Evolutionary conservation across 108 stramenopile genomes (phyloP).

Genomic region (Skeletonema marinoi): DNA sequence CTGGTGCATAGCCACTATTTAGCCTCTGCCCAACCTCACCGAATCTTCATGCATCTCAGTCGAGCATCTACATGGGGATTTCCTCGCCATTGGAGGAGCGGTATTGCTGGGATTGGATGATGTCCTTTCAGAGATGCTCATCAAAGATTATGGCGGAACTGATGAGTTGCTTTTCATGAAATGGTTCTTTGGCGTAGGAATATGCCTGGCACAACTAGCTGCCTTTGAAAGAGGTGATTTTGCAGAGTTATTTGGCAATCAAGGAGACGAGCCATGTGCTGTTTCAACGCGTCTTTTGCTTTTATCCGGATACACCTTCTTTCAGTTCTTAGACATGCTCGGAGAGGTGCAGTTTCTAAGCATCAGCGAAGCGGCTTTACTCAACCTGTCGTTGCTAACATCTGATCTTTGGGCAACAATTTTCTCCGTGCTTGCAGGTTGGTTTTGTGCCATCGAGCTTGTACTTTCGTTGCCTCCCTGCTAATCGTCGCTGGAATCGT

Average conservation of each 20-base stretch:
- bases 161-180: conserved; percentile 87
- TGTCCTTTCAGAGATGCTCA: conserved; percentile 74
- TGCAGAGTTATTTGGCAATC: conserved; percentile 16
- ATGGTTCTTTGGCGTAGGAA: conserved; percentile 78
- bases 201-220: conserved; percentile 68
- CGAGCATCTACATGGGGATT: conserved; percentile 80
- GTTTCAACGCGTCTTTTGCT: not conserved
- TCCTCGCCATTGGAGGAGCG: conserved; percentile 85
- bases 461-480: conserved; percentile 81
- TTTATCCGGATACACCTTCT: not conserved
- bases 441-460: conserved; percentile 65
- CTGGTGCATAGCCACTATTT: not conserved
- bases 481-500: conserved; percentile 86
- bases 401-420: conserved; percentile 92
- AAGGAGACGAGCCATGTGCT: not conserved
- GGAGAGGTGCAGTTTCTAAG: conserved; percentile 53
- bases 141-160: conserved; percentile 50
- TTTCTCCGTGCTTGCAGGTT: conserved; percentile 76
- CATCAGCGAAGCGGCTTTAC: conserved; percentile 71
- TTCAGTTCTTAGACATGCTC: not conserved
- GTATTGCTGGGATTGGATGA: conserved; percentile 89
- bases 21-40: not conserved
- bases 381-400: conserved; percentile 86
- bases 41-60: conserved; percentile 34
- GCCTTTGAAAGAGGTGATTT: conserved; percentile 72